A percentile compares a stretch with the other conserved stretches of the same genome.
Evolutionary conservation across 2,329 filamentous ascomycete genomes (phyloP).

Genomic region (Verticillium dahliae): DNA sequence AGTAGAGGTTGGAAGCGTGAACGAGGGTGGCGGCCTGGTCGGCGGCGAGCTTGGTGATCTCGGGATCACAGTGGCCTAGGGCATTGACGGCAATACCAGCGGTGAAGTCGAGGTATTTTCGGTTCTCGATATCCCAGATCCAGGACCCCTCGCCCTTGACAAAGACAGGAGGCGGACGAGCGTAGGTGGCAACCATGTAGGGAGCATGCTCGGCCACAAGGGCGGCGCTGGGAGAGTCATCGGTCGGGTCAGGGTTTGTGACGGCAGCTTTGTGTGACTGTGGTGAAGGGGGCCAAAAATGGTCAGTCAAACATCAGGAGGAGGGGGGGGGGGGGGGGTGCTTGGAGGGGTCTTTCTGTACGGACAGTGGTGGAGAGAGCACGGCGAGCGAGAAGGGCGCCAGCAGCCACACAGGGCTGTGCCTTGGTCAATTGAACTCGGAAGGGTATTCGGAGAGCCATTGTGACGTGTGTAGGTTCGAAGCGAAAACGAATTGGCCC

Average conservation of each 20-base stretch:
- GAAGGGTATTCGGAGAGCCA: conserved; percentile 33
- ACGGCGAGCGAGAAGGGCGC: conserved; percentile 20
- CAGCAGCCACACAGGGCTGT: conserved; percentile 13
- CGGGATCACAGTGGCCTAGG: conserved; percentile 82
- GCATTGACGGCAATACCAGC: conserved; percentile 94
- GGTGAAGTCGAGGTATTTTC: conserved; percentile 89
- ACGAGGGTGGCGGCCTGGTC: conserved; percentile 77
- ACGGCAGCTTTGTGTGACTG: conserved; percentile 24
- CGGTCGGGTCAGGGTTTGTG: conserved; percentile 65
- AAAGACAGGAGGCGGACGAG: conserved; percentile 84
- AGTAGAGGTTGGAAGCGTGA: conserved; percentile 93
- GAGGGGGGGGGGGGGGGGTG: neutral
- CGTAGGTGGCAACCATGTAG: conserved; percentile 95
- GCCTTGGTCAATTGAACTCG: conserved; percentile 27
- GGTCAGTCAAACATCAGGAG: neutral
- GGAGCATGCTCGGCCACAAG: conserved; percentile 70
- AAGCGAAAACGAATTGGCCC: neutral
- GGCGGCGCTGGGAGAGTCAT: conserved; percentile 67
- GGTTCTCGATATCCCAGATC: conserved; percentile 83
- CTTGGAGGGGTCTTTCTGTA: neutral
- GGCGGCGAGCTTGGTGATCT: conserved; percentile 66
- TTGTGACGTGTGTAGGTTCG: conserved; percentile 13
- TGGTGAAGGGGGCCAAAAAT: neutral
- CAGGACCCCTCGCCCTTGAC: conserved; percentile 81
- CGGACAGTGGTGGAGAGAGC: conserved; percentile 24